Base-by-base conservation (phyloP, 2,329 filamentous ascomycete genomes). In the Simplicillium aogashimaense region DNA sequence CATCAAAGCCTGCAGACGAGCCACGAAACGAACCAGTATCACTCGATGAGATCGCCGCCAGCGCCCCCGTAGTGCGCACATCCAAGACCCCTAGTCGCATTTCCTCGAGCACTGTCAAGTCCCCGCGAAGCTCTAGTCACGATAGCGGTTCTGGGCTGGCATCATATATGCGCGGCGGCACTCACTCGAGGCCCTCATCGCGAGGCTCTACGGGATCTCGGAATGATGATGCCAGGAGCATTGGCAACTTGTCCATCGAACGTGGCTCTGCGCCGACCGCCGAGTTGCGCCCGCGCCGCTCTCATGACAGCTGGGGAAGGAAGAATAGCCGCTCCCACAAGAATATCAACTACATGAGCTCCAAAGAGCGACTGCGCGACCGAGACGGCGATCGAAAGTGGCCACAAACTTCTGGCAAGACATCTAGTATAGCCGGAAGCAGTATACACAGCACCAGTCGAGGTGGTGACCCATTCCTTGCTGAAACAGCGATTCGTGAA, bases 31-130 rank as follows among this genome's bases (percentile, higher is more conserved):
- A 70, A 29, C 52, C 52, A 34, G 50, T 66, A 6, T 66, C 71
- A 10, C 60, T 80, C 47, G 72, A 80, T 60, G 74, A 81, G 40
- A 63, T 80, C 35, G 71, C 78, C 25, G 77, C 78, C 16, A 65
- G 67, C 36, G 65, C 86, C 11, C 87, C 88, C 14, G 75, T 90
- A 40, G 75, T 94, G 50, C 81, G 83, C 47, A 94, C 89, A 28
- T 77, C 86, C 28, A 89, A 89, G 58, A 83, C 81, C 7, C 85
- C 85, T 1, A 86, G 83, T 38, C 85, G 84, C 40, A 77, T 80
- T 51, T 88, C 84, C 18, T 32, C 42, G 38, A 87, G 82, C n/a
- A 75, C 80, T 1, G 71, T 72, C 43, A 78, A 71, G 50, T 74
- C 63, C 13, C 67, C 69, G 43, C 76, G 69, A 45, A 76, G 66